Evolutionary conservation across 2,329 filamentous ascomycete species (phyloP).

Genomic region (Beauveria brongniartii): DNA sequence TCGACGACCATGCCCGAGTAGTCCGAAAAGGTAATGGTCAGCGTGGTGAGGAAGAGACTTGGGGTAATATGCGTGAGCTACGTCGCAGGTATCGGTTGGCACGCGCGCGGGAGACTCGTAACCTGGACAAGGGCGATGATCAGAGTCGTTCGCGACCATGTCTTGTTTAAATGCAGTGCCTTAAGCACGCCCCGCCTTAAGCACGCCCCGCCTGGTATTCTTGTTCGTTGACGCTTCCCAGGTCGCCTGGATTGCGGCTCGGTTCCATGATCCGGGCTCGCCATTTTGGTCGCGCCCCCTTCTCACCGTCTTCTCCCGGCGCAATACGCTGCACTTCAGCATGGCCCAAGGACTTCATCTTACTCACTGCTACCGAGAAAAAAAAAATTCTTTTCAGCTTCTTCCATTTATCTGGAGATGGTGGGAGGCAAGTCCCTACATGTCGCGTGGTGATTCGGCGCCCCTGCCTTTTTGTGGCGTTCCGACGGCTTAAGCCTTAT

Average conservation of each 20-base stretch:
- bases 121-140: not conserved
- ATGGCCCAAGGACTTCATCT: not conserved
- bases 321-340: not conserved
- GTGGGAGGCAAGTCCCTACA: not conserved
- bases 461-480: no score
- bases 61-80: not conserved
- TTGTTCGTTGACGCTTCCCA: not conserved
- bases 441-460: not conserved
- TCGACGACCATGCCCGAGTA: conserved; percentile 25
- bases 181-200: not conserved
- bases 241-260: no score
- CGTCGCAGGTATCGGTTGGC: not conserved
- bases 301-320: not conserved
- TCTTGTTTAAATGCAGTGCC: not conserved
- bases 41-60: conserved; percentile 24
- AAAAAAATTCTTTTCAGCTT: not conserved
- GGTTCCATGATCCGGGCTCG: not conserved
- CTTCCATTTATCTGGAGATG: not conserved
- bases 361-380: not conserved
- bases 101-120: not conserved
- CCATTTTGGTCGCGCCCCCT: not conserved
- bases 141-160: not conserved
- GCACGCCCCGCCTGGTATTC: not conserved
- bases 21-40: conserved; percentile 23
- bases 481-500: no score